A percentile compares a stretch with the other conserved stretches of the same genome.
phyloP scores from a whole-genome alignment of 2,329 filamentous ascomycete genomes.

The Nigrograna mackinnonii region DNA sequence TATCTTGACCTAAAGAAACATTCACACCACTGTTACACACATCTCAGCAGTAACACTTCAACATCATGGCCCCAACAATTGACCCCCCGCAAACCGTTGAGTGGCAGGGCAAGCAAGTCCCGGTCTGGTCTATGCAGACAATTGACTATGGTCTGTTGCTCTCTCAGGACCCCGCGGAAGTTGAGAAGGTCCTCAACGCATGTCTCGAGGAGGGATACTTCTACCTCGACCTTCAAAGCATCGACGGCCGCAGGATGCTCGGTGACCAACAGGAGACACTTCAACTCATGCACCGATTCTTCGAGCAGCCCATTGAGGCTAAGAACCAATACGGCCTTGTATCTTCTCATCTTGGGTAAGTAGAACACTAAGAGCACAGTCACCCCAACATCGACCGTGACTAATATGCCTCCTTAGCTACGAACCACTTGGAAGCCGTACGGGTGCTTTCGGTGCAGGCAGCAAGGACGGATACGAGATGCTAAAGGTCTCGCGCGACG shows the following conservation, averaged over 20 bases:
- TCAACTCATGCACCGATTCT: conserved; percentile 61
- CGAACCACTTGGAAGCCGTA: conserved; percentile 32
- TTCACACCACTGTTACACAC: too few relatives aligned
- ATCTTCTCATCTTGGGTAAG: conserved; percentile 56
- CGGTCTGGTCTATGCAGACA: conserved; percentile 43
- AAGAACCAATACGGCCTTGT: conserved; percentile 63
- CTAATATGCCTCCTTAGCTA: too few relatives aligned
- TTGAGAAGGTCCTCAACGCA: conserved; percentile 54
- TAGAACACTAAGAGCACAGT: too few relatives aligned
- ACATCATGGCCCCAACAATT: conserved; percentile 30
- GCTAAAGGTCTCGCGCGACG: conserved; percentile 36
- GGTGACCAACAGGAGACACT: conserved; percentile 57
- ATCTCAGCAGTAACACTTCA: too few relatives aligned
- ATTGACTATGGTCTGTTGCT: conserved; percentile 57
- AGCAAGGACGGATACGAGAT: conserved; percentile 38
- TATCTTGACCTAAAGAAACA: too few relatives aligned
- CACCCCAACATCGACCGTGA: too few relatives aligned
- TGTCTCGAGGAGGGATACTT: conserved; percentile 60
- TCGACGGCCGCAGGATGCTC: conserved; percentile 58
- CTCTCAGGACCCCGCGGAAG: conserved; percentile 58
- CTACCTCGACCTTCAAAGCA: conserved; percentile 57
- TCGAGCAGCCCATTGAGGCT: conserved; percentile 55
- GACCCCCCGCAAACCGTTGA: conserved; percentile 27
- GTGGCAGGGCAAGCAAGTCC: conserved; percentile 34
- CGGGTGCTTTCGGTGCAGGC: conserved; percentile 27